Base-by-base conservation (phyloP, 768 basidiomycete genomes). In the Mycena chlorophos region DNA sequence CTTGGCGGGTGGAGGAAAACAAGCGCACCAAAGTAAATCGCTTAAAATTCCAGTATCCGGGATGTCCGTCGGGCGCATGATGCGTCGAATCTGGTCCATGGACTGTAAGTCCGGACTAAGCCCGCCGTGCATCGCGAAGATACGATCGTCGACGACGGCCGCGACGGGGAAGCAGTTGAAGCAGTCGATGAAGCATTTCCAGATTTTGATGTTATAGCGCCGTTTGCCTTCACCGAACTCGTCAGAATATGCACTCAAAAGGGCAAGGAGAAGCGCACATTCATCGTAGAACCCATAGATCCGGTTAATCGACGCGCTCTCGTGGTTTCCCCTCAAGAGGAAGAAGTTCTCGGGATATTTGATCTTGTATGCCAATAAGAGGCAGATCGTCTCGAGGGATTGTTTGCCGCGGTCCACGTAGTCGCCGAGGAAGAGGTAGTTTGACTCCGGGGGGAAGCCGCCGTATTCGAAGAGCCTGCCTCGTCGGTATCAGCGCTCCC, bases 141-240 rank as follows among this genome's bases (percentile, higher is more conserved):
- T 98, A 78, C 98, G 98, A 76, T 98, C 95, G 75, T 98, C 96
- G 71, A 98, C 97, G 75, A 98, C 96, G 66, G 96, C 96, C 45
- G 96, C 96, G 72, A 98, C 96, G 37, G 96, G 96, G 62, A 98
- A 79, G 72, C 96, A 98, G 78, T 98, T 98, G 83, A 98, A 98
- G 77, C 95, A 98, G 72, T 98, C 96, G 58, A 96, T 98, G 75
- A 98, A 98, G 29, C 96, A 97, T 82, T 98, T 98, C 96, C 96
- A 98, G 70, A 98, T 82, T 75, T 98, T 98, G 84, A 98, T 98
- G 80, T 98, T 98, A 83, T 98, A 98, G 69, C 96, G 86, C 71
- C 96, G 93, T 82, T 98, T 98, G 84, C 96, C 95, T 98, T 69
- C 29, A 23, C n/a, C 8, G 12, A 4, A n/a, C 23, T 5, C n/a